phyloP scores from a whole-genome alignment of 192 early-diverging fungal genomes.

The Funneliformis mosseae region DNA sequence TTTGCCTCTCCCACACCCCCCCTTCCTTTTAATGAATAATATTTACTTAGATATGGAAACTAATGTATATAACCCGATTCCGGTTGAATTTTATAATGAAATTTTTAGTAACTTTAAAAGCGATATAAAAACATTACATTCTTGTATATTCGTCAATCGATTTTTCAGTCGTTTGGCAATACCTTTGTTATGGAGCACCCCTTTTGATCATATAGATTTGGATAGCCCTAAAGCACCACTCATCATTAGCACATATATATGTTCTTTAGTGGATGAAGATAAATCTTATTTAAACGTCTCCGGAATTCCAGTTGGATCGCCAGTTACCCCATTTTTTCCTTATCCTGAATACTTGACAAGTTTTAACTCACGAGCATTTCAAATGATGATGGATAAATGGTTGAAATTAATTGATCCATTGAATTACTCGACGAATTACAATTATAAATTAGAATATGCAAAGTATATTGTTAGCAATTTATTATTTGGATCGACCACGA shows the following conservation, averaged over 20 bases:
- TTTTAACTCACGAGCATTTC: background rate
- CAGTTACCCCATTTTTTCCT: background rate
- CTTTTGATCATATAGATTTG: background rate
- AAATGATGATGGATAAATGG: background rate
- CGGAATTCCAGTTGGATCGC: background rate
- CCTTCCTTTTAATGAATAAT: background rate
- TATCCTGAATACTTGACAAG: background rate
- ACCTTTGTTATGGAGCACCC: background rate
- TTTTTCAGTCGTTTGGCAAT: background rate
- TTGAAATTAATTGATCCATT: background rate
- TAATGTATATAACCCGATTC: background rate
- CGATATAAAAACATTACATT: background rate
- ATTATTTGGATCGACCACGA: background rate
- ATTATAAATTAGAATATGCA: background rate
- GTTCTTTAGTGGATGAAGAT: background rate
- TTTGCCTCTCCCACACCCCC: too few species aligned
- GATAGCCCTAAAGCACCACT: background rate
- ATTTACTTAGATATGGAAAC: background rate
- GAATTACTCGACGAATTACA: background rate
- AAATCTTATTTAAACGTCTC: background rate
- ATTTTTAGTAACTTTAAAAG: background rate
- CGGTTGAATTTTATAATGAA: background rate
- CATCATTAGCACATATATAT: background rate
- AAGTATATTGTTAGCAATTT: background rate
- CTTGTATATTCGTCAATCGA: background rate